These are phyloP conservation scores for Xeromyces bisporus DNA, from an alignment of 495 filamentous ascomycete genomes.

Conservation along the genomic window DNA sequence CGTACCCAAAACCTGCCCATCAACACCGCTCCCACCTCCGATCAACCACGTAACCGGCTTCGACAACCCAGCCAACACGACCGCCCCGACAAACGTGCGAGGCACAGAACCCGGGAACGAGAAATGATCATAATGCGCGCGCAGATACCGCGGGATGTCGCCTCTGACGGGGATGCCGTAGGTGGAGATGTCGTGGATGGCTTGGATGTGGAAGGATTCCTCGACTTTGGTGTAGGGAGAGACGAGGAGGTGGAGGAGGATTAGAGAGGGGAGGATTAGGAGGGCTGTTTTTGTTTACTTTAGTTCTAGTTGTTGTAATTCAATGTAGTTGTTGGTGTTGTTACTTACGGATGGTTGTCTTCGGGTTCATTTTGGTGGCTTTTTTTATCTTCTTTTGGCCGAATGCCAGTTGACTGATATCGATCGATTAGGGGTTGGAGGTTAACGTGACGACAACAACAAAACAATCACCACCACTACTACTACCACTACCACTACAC, in stretches of 20 bases:
- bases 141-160: slow-evolving; percentile 29
- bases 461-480: too few relatives aligned
- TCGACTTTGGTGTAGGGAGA: slow-evolving; percentile 97
- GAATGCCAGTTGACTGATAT: too few relatives aligned
- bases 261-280: slow-evolving; percentile 39
- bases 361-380: too few relatives aligned
- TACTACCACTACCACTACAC: too few relatives aligned
- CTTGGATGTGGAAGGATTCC: slow-evolving; percentile 96
- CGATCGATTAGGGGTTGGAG: too few relatives aligned
- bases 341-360: too few relatives aligned
- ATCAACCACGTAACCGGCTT: slow-evolving; percentile 41
- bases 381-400: too few relatives aligned
- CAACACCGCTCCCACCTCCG: slow-evolving; percentile 19
- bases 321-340: too few relatives aligned
- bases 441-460: too few relatives aligned
- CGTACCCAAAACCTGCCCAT: slow-evolving; percentile 38
- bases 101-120: slow-evolving; percentile 84
- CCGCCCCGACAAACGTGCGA: slow-evolving; percentile 70
- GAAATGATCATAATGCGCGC: slow-evolving; percentile 68
- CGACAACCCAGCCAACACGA: slow-evolving; percentile 50
- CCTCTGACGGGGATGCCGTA: slow-evolving; percentile 57
- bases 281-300: too few relatives aligned
- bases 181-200: slow-evolving; percentile 71
- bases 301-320: too few relatives aligned
- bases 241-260: slow-evolving; percentile 57